phyloP scores from a whole-genome alignment of 306 rosid species.

The Sindora glabra region DNA sequence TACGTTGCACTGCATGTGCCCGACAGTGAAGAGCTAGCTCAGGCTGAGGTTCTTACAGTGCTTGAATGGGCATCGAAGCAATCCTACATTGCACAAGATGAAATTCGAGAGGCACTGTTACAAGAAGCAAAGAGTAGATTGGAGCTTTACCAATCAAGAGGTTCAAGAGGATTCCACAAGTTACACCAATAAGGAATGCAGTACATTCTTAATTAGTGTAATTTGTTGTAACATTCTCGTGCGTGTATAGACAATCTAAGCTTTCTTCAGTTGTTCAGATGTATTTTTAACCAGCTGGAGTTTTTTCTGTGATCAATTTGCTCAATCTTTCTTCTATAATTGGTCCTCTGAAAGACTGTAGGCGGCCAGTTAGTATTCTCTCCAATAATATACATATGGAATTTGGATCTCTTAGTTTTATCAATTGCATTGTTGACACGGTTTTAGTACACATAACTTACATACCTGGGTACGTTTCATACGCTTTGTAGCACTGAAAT shows the following conservation, averaged over 20 bases:
- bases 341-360: too few species aligned
- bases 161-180: constrained; percentile 62
- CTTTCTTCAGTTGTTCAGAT: constrained; percentile 2
- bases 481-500: too few species aligned
- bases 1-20: constrained; percentile 86
- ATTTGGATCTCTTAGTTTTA: too few species aligned
- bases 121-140: constrained; percentile 66
- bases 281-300: background rate
- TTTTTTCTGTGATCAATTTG: too few species aligned
- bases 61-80: constrained; percentile 94
- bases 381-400: too few species aligned
- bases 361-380: too few species aligned
- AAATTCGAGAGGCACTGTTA: constrained; percentile 39
- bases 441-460: too few species aligned
- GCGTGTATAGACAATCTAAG: constrained; percentile 37
- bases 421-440: too few species aligned
- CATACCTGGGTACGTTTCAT: too few species aligned
- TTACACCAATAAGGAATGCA: constrained; percentile 20
- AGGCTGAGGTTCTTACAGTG: constrained; percentile 63
- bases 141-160: constrained; percentile 92
- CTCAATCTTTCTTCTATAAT: too few species aligned
- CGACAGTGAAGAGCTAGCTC: constrained; percentile 78
- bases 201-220: constrained; percentile 1
- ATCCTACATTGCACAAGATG: constrained; percentile 48
- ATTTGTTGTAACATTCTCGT: constrained; percentile 18